Percentiles rank a stretch among this genome's conserved stretches.
Evolutionary conservation across 202 grass and related monocot genomes (phyloP).

Genomic region (Alloteropsis angusta): DNA sequence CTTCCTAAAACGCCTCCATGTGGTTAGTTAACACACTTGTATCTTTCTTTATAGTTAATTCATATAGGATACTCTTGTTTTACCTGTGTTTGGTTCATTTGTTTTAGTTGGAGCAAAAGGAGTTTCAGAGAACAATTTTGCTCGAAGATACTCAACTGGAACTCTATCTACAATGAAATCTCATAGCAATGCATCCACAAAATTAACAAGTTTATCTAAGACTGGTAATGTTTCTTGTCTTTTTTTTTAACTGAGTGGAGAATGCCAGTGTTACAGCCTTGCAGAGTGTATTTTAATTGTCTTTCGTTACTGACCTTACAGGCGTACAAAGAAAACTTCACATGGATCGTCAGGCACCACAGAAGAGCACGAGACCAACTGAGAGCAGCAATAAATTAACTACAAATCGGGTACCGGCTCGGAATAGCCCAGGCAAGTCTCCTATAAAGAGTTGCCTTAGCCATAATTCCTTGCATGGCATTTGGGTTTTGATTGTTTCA

Average conservation of each 20-base stretch:
- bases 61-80: not conserved
- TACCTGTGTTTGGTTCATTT: constrained; percentile 8
- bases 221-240: constrained; percentile 30
- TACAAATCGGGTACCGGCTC: constrained; percentile 42
- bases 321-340: constrained; percentile 91
- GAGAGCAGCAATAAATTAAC: constrained; percentile 53
- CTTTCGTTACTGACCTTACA: constrained; percentile 21
- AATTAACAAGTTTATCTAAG: constrained; percentile 44
- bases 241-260: not conserved
- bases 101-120: constrained; percentile 52
- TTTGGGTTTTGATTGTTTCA: not conserved
- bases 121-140: constrained; percentile 34
- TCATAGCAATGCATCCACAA: constrained; percentile 17
- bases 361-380: constrained; percentile 45
- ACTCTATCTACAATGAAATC: constrained; percentile 48
- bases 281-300: not conserved
- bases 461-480: not conserved
- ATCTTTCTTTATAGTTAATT: not conserved
- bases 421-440: constrained; percentile 66
- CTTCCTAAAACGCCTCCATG: constrained; percentile 68
- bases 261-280: not conserved
- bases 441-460: not conserved
- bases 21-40: constrained; percentile 43
- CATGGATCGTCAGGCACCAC: constrained; percentile 62
- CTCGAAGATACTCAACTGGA: constrained; percentile 68